Evolutionary conservation across 1,284 basidiomycete species (phyloP).

Genomic region (Crepidotus sp.): DNA sequence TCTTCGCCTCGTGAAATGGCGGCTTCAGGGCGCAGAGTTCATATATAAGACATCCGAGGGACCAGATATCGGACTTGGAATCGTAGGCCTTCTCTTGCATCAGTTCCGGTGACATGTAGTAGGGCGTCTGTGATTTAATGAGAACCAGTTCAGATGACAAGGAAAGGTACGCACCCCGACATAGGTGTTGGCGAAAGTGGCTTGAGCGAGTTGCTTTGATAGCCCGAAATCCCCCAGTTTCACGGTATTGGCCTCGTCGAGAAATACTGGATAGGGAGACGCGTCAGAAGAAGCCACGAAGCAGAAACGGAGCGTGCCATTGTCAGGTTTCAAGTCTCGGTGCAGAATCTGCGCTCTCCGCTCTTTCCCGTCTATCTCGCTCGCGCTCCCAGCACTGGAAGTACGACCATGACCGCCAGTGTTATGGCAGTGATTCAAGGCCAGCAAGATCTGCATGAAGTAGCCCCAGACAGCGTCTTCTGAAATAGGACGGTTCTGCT

Average conservation of each 20-base stretch:
- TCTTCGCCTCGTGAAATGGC: slow-evolving; percentile 86
- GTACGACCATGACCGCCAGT: slow-evolving; percentile 48
- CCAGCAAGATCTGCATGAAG: slow-evolving; percentile 88
- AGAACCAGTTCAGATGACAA: slow-evolving; percentile 1
- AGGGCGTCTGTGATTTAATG: slow-evolving; percentile 64
- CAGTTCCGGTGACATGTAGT: slow-evolving; percentile 98
- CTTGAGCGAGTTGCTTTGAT: slow-evolving; percentile 79
- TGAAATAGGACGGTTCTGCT: slow-evolving; percentile 61
- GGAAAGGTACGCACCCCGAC: slow-evolving; percentile 76
- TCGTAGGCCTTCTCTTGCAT: slow-evolving; percentile 96
- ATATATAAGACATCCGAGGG: slow-evolving; percentile 90
- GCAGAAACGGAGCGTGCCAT: slow-evolving; percentile 49
- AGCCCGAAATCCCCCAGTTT: slow-evolving; percentile 97
- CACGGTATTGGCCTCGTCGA: slow-evolving; percentile 70
- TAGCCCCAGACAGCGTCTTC: slow-evolving; percentile 95
- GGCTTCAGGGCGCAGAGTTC: slow-evolving; percentile 90
- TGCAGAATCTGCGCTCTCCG: slow-evolving; percentile 78
- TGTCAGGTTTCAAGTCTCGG: slow-evolving; percentile 94
- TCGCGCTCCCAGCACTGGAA: slow-evolving; percentile 29
- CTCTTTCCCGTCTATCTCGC: slow-evolving; percentile 36
- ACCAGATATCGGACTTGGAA: slow-evolving; percentile 98
- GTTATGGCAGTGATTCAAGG: slow-evolving; percentile 87
- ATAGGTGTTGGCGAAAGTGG: slow-evolving; percentile 87
- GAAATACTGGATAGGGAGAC: slow-evolving; percentile 54
- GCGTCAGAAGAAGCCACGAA: slow-evolving; percentile 7